Evolutionary conservation across 306 rosid genomes (phyloP), one percentile per base, ranked within the genome.

Genomic region (Sicyos baderoa): DNA sequence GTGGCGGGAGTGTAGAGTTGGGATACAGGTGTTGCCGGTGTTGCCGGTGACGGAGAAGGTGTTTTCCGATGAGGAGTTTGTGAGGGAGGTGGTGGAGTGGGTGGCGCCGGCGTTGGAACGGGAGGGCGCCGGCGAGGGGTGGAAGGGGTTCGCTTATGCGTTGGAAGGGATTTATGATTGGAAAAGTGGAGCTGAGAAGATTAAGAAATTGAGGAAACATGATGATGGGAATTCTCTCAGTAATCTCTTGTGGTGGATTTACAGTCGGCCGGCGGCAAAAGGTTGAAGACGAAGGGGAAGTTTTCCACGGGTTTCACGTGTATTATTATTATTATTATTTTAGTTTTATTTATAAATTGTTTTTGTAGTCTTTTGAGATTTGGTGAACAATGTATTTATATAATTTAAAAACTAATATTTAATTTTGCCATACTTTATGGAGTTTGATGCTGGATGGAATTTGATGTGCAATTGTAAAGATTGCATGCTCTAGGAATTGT

Each of bases 231-330:
- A 88, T 57, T 88, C 97, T 1, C 83, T 84, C 8, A 84, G 80
- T 19, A 91, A 91, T 83, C 85, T 91, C 3, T 65, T 91, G 0
- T 91, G 97, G 97, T 88, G 97, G 97, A 76, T 88, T 65, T 87
- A 88, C 53, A 88, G 88, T 47, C 54, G 70, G 25, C 70, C 70
- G 18, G 18, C 13, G 35, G 27, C 14, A 10, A 15, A 32, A 42
- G 9, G 53, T 19, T 64, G 70, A 64, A 64, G 68, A 60, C 22
- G 1, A 60, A 9, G 1, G 22, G 14, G 1, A 9, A 37, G 5
- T 10, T 19, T 63, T 11, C 70, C 32, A 63, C 70, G 70, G 3
- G 17, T 42, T 42, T 18, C 70, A 63, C 32, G 70, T 63, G 52
- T 5, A 1, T 1, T 21, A 11, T 4, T 3, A 3, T n/a, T 61